These are phyloP conservation scores for Starmerella apis DNA, from an alignment of 805 yeast species.

Conservation along the genomic window DNA sequence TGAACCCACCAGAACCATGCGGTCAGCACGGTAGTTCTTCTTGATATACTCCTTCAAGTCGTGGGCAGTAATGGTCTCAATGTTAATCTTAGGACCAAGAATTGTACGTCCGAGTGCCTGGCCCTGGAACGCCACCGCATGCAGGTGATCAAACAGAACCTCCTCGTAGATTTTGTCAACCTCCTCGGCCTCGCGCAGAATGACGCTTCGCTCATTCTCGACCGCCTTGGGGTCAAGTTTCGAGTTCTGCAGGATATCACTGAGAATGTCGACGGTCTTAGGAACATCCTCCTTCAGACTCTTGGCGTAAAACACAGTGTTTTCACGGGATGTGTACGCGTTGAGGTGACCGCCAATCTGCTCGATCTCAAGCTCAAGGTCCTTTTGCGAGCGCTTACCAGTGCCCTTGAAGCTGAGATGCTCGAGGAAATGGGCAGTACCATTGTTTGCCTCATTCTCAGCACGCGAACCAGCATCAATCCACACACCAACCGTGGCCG, in stretches of 20 bases:
- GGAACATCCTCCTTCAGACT: conserved; percentile 72
- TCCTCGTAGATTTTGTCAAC: conserved; percentile 98
- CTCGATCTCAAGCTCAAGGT: conserved; percentile 85
- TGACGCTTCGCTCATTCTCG: conserved; percentile 93
- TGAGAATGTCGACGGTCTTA: conserved; percentile 71
- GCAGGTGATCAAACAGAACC: conserved; percentile 93
- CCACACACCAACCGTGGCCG: conserved; percentile 98
- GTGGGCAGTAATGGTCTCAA: conserved; percentile 61
- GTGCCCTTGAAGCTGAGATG: conserved; percentile 98
- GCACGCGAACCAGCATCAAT: conserved; percentile 98
- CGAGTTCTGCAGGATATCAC: conserved; percentile 82
- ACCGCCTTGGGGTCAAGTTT: conserved; percentile 73
- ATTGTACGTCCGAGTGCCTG: conserved; percentile 96
- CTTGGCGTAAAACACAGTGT: conserved; percentile 93
- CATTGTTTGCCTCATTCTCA: conserved; percentile 71
- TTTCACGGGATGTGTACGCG: conserved; percentile 97
- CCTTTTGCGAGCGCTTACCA: conserved; percentile 60
- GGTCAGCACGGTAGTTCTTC: conserved; percentile 84
- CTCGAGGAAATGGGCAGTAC: conserved; percentile 95
- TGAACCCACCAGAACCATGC: conserved; percentile 94
- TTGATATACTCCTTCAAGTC: conserved; percentile 73
- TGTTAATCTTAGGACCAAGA: conserved; percentile 85
- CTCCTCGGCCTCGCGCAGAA: conserved; percentile 92
- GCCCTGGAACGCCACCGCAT: conserved; percentile 77
- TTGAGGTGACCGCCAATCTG: conserved; percentile 93